Percentiles rank a stretch among this genome's conserved stretches.
Evolutionary conservation across 768 basidiomycete genomes (phyloP).

Genomic region (Cyclocybe cylindracea): DNA sequence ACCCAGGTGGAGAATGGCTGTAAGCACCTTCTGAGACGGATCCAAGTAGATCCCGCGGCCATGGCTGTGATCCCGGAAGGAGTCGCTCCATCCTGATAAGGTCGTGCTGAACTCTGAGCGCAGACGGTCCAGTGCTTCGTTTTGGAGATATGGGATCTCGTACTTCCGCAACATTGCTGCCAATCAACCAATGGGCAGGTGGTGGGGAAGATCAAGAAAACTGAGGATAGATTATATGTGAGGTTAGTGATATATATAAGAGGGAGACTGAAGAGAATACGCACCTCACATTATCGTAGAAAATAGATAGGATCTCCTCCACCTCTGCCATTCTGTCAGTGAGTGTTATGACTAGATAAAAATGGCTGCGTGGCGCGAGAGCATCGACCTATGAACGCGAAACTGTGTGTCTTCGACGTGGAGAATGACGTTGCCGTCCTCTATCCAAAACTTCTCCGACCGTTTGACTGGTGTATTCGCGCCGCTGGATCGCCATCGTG

Average conservation of each 20-base stretch:
- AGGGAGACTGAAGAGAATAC: background rate
- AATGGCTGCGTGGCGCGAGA: constrained; percentile 28
- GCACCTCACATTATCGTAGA: constrained; percentile 1
- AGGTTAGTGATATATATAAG: background rate
- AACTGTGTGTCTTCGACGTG: constrained; percentile 20
- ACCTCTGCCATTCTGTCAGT: background rate
- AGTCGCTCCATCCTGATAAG: too few species aligned
- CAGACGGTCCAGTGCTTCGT: background rate
- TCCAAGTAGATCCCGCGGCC: too few species aligned
- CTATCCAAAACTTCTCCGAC: constrained; percentile 22
- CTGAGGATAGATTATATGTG: background rate
- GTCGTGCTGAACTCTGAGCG: background rate
- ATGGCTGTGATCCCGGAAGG: too few species aligned
- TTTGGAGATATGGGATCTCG: background rate
- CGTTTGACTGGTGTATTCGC: too few species aligned
- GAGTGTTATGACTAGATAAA: too few species aligned
- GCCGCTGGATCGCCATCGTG: too few species aligned
- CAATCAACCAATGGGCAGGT: background rate
- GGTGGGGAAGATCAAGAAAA: background rate
- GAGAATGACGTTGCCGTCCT: constrained; percentile 29
- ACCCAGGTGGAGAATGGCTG: too few species aligned
- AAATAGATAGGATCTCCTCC: background rate
- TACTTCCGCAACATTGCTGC: constrained; percentile 3
- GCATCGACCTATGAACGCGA: constrained; percentile 28
- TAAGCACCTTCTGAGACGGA: too few species aligned